Evolutionary conservation across 208 protist genomes (phyloP).

Genomic region (Jaenimonas drosophilae): DNA sequence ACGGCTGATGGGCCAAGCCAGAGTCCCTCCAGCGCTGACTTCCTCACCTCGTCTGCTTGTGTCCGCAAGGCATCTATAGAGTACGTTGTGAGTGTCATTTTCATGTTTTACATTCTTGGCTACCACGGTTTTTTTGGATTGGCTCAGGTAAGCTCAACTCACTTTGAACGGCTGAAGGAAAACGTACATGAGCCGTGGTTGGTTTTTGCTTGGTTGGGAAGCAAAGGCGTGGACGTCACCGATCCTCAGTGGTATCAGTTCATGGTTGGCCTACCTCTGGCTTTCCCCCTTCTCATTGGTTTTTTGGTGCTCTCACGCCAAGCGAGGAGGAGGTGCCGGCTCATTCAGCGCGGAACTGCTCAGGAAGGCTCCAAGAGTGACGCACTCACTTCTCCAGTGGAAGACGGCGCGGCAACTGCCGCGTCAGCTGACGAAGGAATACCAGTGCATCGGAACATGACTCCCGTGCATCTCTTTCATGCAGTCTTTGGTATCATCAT

Average conservation of each 20-base stretch:
- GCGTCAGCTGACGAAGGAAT: background rate
- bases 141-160: too few relatives aligned
- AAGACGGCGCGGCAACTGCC: background rate
- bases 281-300: slow-evolving; percentile 18
- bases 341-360: background rate
- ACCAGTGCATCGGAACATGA: background rate
- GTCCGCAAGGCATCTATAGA: too few relatives aligned
- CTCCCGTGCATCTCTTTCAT: slow-evolving; percentile 23
- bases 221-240: slow-evolving; percentile 40
- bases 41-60: too few relatives aligned
- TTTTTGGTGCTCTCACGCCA: slow-evolving; percentile 27
- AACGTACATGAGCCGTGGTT: slow-evolving; percentile 26
- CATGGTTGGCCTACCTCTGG: slow-evolving; percentile 18
- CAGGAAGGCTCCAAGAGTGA: background rate
- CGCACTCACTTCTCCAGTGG: background rate
- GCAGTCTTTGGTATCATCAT: slow-evolving; percentile 20
- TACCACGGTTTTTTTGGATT: too few relatives aligned
- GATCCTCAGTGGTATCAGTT: slow-evolving; percentile 68
- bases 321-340: background rate
- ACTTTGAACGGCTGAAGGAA: slow-evolving; percentile 17
- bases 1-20: too few relatives aligned
- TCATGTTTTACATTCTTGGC: too few relatives aligned
- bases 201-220: slow-evolving; percentile 36
- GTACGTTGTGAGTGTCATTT: too few relatives aligned
- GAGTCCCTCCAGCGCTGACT: too few relatives aligned